Evolutionary conservation across 352 stramenopile species (phyloP).

Genomic region (Globisporangium carolinianum): DNA sequence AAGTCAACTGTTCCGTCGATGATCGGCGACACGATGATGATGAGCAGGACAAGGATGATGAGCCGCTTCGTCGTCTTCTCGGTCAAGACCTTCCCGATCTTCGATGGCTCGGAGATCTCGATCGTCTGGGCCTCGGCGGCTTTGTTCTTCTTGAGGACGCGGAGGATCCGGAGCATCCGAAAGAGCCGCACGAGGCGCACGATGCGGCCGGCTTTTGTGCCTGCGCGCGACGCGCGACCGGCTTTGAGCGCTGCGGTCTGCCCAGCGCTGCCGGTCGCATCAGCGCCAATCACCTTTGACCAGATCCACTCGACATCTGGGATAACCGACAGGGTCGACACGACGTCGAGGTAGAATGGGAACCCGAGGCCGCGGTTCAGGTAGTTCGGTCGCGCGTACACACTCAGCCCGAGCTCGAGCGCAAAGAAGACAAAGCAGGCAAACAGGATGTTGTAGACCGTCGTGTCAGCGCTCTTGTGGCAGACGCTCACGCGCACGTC

Average conservation of each 20-base stretch:
- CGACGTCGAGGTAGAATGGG: constrained; percentile 92
- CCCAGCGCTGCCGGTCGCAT: constrained; percentile 17
- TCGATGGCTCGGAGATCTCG: constrained; percentile 83
- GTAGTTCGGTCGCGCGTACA: constrained; percentile 73
- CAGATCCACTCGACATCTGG: constrained; percentile 87
- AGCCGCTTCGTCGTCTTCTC: constrained; percentile 91
- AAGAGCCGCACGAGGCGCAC: constrained; percentile 89
- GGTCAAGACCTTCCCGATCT: constrained; percentile 92
- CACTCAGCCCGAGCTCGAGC: constrained; percentile 55
- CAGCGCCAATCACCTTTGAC: constrained; percentile 39
- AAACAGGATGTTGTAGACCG: constrained; percentile 80
- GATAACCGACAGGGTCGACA: constrained; percentile 91
- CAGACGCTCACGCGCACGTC: constrained; percentile 74
- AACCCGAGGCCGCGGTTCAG: constrained; percentile 70
- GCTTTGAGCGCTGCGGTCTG: constrained; percentile 73
- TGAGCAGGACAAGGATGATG: constrained; percentile 87
- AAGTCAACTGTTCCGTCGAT: constrained; percentile 69
- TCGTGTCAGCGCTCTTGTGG: constrained; percentile 47
- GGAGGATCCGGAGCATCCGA: constrained; percentile 86
- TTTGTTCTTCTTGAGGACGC: constrained; percentile 78
- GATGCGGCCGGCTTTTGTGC: constrained; percentile 87
- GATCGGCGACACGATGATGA: constrained; percentile 82
- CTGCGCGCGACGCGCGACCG: constrained; percentile 76
- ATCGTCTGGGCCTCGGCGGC: constrained; percentile 43
- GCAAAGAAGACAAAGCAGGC: constrained; percentile 71